phyloP scores from a whole-genome alignment of 208 protist genomes.

The Acanthamoeba castellanii region DNA sequence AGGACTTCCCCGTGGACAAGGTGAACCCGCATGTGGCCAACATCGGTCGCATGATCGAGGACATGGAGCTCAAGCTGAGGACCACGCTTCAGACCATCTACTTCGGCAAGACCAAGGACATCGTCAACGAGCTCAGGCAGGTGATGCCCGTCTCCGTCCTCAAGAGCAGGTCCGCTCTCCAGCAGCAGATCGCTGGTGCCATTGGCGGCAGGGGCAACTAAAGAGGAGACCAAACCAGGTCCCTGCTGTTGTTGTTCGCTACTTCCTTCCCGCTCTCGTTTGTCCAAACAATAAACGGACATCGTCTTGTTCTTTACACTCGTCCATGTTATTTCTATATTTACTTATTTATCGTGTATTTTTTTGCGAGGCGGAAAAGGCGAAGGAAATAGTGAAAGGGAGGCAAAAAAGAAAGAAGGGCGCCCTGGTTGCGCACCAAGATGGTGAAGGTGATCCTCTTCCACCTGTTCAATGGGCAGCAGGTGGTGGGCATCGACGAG shows the following conservation, averaged over 20 bases:
- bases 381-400: not conserved
- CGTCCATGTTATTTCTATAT: not conserved
- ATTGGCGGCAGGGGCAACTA: constrained; percentile 67
- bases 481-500: constrained; percentile 70
- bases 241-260: not conserved
- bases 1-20: constrained; percentile 80
- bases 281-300: not conserved
- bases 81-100: constrained; percentile 90
- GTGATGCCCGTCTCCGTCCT: constrained; percentile 48
- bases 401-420: not conserved
- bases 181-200: constrained; percentile 68
- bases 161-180: constrained; percentile 68
- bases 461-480: constrained; percentile 71
- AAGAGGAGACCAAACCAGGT: not conserved
- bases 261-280: not conserved
- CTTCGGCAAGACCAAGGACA: constrained; percentile 92
- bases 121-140: constrained; percentile 87
- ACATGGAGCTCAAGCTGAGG: constrained; percentile 91
- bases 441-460: constrained; percentile 75
- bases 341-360: not conserved
- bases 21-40: constrained; percentile 88
- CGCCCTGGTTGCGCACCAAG: too few relatives aligned
- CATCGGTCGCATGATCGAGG: constrained; percentile 91
- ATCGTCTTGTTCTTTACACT: not conserved
- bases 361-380: not conserved